Base-by-base conservation (phyloP, 139 green algal genomes). In the Haematococcus lacustris region DNA sequence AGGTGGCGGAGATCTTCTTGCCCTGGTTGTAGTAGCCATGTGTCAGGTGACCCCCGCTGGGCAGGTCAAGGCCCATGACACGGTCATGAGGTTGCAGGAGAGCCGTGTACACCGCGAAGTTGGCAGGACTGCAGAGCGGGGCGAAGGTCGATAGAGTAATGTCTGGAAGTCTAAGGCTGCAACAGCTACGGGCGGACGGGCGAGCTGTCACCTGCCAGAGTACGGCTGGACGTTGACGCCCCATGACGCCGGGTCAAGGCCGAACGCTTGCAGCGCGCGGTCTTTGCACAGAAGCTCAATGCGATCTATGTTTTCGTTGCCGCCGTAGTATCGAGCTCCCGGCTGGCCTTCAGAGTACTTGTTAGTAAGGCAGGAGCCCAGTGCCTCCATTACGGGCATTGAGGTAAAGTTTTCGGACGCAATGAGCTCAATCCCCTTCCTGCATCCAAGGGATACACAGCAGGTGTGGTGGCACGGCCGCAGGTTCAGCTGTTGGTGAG, bases 51-150 rank as follows among this genome's bases (percentile, higher is more conserved):
- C 95, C 95, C 38, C 95, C 93, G 71, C 94, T 91, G 1, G 95
- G 95, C 77, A 99, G 86, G 80, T 98, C 95, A 40, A 99, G 85
- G 40, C 86, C 94, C 92, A 99, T 97, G 87, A 99, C 97, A 75
- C 95, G 89, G 79, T 99, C 95, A 74, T 98, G 94, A 0, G 95
- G 95, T 43, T 98, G 84, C 21, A 98, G 88, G 74, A 99, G 85
- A 30, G 92, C 95, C 38, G 93, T 98, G 91, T 98, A 99, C 3
- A 98, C 94, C 0, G 94, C 94, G 83, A 98, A 97, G 83, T 98
- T 98, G 47, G 94, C 94, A n/a, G 94, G 94, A 67, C 86, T 91
- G 84, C 76, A 59, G 60, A n/a, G n/a, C n/a, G n/a, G n/a, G n/a
- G n/a, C n/a, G n/a, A 69, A 25, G 13, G 57, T 32, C 47, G 32